These are phyloP conservation scores for Penicillium lagena DNA, from an alignment of 495 filamentous ascomycete species.

Conservation along the genomic window DNA sequence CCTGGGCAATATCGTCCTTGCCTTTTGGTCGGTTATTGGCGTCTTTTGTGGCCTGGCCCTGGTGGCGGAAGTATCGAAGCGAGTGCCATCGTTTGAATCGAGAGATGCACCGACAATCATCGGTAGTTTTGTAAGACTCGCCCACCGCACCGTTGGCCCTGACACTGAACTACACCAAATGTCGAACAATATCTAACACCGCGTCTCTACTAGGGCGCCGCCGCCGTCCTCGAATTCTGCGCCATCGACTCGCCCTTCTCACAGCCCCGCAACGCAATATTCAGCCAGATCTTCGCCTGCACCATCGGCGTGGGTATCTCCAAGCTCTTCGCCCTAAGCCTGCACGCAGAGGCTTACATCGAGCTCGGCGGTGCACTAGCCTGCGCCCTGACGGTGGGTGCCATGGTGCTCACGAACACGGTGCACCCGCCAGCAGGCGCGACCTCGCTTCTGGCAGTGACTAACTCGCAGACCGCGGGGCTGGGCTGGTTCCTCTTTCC, in stretches of 20 bases:
- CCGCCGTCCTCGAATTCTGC: conserved; percentile 69
- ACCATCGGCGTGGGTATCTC: conserved; percentile 59
- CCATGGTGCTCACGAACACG: conserved; percentile 75
- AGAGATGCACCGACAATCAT: conserved; percentile 32
- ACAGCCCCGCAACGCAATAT: conserved; percentile 71
- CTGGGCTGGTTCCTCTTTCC: conserved; percentile 73
- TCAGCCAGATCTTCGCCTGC: conserved; percentile 66
- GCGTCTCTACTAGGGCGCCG: conserved; percentile 51
- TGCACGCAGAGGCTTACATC: conserved; percentile 35
- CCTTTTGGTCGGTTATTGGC: conserved; percentile 38
- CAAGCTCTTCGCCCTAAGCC: conserved; percentile 64
- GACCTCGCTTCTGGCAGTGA: conserved; percentile 72
- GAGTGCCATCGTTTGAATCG: conserved; percentile 29
- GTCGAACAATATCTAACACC: conserved; percentile 3
- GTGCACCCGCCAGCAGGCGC: conserved; percentile 86
- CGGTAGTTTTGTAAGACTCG: conserved; percentile 33
- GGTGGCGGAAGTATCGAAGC: conserved; percentile 32
- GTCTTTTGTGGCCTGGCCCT: conserved; percentile 39
- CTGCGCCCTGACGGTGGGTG: conserved; percentile 58
- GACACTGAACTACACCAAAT: not conserved
- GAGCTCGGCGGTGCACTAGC: conserved; percentile 67
- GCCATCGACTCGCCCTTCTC: conserved; percentile 76
- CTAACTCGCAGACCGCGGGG: conserved; percentile 40
- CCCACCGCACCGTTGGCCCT: not conserved
- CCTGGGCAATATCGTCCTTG: conserved; percentile 31